A percentile compares a stretch with the other conserved stretches of the same genome.
Evolutionary conservation across 2,329 filamentous ascomycete species (phyloP).

Genomic region (Ophiosphaerella herpotricha): DNA sequence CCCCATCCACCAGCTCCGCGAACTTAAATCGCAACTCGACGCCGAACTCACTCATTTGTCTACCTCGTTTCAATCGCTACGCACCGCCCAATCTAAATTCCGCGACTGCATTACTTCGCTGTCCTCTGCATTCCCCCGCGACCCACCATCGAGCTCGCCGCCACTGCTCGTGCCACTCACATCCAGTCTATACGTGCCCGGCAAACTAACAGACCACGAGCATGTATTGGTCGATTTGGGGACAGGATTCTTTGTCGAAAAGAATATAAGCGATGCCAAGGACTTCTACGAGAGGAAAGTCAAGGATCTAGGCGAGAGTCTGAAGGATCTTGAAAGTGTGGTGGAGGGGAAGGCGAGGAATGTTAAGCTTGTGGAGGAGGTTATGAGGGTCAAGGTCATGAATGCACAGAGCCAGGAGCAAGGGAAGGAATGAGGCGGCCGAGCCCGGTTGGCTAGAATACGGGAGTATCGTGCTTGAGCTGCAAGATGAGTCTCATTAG

Average conservation of each 20-base stretch:
- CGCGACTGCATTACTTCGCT: constrained; percentile 85
- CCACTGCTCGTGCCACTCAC: constrained; percentile 89
- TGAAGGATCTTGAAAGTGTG: constrained; percentile 71
- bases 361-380: constrained; percentile 85
- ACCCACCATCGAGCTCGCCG: constrained; percentile 41
- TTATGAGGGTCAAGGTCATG: constrained; percentile 44
- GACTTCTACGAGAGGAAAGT: constrained; percentile 72
- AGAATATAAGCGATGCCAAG: constrained; percentile 66
- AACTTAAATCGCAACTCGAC: constrained; percentile 95
- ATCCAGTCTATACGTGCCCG: constrained; percentile 91
- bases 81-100: constrained; percentile 89
- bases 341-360: constrained; percentile 80
- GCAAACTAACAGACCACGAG: constrained; percentile 63
- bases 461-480: background rate
- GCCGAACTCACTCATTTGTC: constrained; percentile 95
- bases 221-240: constrained; percentile 79
- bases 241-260: constrained; percentile 94
- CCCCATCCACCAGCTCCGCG: constrained; percentile 80
- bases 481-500: no score
- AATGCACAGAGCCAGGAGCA: constrained; percentile 34
- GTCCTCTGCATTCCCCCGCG: constrained; percentile 57
- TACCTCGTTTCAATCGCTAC: constrained; percentile 84
- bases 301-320: constrained; percentile 66
- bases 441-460: constrained; percentile 1
- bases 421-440: constrained; percentile 28